These are phyloP conservation scores for Omphalotus guepiniiformis DNA, from an alignment of 768 basidiomycete species.

Conservation along the genomic window DNA sequence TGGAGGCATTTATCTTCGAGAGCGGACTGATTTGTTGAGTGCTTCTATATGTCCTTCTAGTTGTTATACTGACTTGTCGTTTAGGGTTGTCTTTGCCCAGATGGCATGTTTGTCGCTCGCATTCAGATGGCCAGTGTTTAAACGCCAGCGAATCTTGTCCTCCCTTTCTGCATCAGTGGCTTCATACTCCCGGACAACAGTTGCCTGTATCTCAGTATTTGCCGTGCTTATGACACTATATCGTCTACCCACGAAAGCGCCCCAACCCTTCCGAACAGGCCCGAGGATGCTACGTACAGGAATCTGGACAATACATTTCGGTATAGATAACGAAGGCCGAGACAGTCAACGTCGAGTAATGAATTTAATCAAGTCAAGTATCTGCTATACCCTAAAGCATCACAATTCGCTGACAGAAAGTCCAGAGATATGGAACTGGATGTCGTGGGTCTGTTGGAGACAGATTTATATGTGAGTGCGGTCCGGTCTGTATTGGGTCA, in stretches of 20 bases:
- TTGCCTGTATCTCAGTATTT: constrained; percentile 37
- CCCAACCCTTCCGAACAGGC: constrained; percentile 57
- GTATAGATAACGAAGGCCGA: constrained; percentile 66
- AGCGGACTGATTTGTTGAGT: constrained; percentile 70
- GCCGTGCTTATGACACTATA: constrained; percentile 54
- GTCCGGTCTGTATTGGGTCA: neutral
- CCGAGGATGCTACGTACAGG: constrained; percentile 73
- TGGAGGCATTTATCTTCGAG: constrained; percentile 68
- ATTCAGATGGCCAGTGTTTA: constrained; percentile 36
- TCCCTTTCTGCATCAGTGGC: constrained; percentile 16
- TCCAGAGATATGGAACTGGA: constrained; percentile 79
- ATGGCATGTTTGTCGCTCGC: constrained; percentile 44
- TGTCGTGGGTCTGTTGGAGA: constrained; percentile 81
- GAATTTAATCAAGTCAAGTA: constrained; percentile 37
- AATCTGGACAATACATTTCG: constrained; percentile 93
- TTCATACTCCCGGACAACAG: constrained; percentile 25
- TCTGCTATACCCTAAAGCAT: neutral
- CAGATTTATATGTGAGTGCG: constrained; percentile 71
- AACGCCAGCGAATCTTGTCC: neutral
- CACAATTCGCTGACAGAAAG: neutral
- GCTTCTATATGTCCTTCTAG: constrained; percentile 3
- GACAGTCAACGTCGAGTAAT: constrained; percentile 71
- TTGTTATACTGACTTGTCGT: neutral
- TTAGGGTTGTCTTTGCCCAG: constrained; percentile 53
- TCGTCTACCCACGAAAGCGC: constrained; percentile 43